phyloP scores from a whole-genome alignment of 768 basidiomycete species.

The Naganishia vaughanmartiniae region DNA sequence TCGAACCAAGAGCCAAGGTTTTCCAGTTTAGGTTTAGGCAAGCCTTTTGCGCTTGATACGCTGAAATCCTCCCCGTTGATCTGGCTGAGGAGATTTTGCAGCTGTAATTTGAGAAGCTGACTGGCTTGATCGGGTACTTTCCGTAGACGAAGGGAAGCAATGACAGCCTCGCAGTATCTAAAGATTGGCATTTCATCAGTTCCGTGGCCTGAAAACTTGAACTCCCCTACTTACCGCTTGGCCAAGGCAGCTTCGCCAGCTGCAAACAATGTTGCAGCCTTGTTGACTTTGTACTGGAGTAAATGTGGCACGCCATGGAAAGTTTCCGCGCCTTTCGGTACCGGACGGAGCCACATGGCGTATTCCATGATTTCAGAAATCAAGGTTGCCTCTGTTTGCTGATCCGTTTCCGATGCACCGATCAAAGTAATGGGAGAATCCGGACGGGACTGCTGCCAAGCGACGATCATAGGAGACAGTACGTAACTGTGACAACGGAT shows the following conservation, averaged over 20 bases:
- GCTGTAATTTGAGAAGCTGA: slow-evolving; percentile 13
- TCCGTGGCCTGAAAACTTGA: neutral
- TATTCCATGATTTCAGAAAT: slow-evolving; percentile 91
- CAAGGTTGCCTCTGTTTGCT: slow-evolving; percentile 60
- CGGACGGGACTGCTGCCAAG: slow-evolving; percentile 52
- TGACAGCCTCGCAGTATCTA: slow-evolving; percentile 91
- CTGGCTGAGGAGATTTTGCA: slow-evolving; percentile 58
- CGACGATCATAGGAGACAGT: slow-evolving; percentile 75
- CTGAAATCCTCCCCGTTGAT: slow-evolving; percentile 53
- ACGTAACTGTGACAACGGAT: slow-evolving; percentile 63
- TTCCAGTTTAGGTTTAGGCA: slow-evolving; percentile 80
- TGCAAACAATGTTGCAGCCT: slow-evolving; percentile 74
- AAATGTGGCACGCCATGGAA: slow-evolving; percentile 79
- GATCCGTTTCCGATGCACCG: slow-evolving; percentile 29
- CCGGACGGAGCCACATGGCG: slow-evolving; percentile 70
- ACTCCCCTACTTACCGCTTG: slow-evolving; percentile 59
- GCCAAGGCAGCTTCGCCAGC: slow-evolving; percentile 74
- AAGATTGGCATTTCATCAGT: slow-evolving; percentile 9
- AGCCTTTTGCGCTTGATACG: slow-evolving; percentile 35
- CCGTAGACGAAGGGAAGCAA: slow-evolving; percentile 58
- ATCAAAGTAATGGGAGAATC: slow-evolving; percentile 47
- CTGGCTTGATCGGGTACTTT: slow-evolving; percentile 19
- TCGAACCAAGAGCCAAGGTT: slow-evolving; percentile 89
- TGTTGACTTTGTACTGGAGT: slow-evolving; percentile 80
- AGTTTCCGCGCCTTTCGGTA: slow-evolving; percentile 77